These are phyloP conservation scores for Daldinia sp. DNA, from an alignment of 2,329 filamentous ascomycete genomes.

Conservation along the genomic window DNA sequence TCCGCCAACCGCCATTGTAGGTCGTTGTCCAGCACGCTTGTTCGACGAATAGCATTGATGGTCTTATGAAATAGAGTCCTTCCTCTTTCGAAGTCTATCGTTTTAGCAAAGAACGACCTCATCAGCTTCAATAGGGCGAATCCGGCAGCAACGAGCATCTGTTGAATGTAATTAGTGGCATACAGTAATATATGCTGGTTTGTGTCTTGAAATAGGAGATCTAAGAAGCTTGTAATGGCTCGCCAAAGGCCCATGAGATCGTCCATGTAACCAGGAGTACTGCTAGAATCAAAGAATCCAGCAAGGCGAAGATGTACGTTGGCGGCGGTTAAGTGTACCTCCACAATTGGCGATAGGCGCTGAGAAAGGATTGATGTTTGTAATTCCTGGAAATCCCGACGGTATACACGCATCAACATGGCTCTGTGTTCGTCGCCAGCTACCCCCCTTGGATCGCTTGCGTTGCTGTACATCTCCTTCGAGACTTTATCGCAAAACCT, in stretches of 20 bases:
- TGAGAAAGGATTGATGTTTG: constrained; percentile 71
- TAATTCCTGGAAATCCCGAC: constrained; percentile 73
- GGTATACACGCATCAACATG: constrained; percentile 75
- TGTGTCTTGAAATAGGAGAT: constrained; percentile 69
- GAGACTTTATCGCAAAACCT: constrained; percentile 82
- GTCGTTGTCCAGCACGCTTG: constrained; percentile 82
- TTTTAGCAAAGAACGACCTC: constrained; percentile 78
- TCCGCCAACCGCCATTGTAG: constrained; percentile 83
- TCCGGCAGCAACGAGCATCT: constrained; percentile 85
- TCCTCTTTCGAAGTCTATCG: constrained; percentile 76
- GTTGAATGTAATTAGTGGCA: constrained; percentile 81
- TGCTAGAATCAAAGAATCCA: constrained; percentile 84
- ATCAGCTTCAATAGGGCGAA: constrained; percentile 84
- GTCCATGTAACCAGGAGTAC: constrained; percentile 76
- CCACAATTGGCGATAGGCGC: constrained; percentile 68
- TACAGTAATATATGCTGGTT: constrained; percentile 72
- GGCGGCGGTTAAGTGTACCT: constrained; percentile 78
- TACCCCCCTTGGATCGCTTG: constrained; percentile 76
- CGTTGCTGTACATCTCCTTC: constrained; percentile 83
- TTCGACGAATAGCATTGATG: constrained; percentile 76
- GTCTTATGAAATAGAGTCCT: constrained; percentile 77
- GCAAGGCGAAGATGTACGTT: constrained; percentile 80
- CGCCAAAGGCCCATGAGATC: constrained; percentile 82
- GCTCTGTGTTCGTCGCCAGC: constrained; percentile 75
- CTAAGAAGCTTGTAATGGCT: constrained; percentile 76